A percentile compares a stretch with the other conserved stretches of the same genome.
phyloP scores from a whole-genome alignment of 1,139 yeast species.

The Pichia sp. region DNA sequence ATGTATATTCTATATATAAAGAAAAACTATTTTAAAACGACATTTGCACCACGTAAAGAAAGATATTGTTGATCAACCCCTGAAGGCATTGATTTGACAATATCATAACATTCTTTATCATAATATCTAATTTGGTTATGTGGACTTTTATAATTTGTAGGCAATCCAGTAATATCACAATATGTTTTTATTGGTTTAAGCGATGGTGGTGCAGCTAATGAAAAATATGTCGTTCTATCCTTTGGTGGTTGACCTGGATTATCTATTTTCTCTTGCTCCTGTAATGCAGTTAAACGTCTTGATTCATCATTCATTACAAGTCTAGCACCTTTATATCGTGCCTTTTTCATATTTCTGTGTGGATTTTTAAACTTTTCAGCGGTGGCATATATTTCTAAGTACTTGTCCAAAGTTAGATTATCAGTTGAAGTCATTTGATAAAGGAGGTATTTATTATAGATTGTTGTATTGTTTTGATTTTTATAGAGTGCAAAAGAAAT shows the following conservation, averaged over 20 bases:
- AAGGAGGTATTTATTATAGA: too few species aligned
- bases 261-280: conserved; percentile 20
- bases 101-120: conserved; percentile 76
- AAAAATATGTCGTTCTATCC: conserved; percentile 50
- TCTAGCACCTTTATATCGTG: conserved; percentile 70
- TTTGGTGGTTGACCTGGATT: conserved; percentile 24
- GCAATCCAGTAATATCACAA: conserved; percentile 91
- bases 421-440: not conserved
- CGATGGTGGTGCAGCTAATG: conserved; percentile 83
- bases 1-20: not conserved
- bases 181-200: conserved; percentile 73
- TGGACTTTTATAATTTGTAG: conserved; percentile 71
- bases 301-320: conserved; percentile 76
- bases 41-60: conserved; percentile 82
- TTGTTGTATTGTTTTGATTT: too few species aligned
- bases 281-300: conserved; percentile 44
- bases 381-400: conserved; percentile 39
- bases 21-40: conserved; percentile 51
- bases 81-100: conserved; percentile 73
- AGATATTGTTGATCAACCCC: conserved; percentile 93
- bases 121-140: conserved; percentile 71
- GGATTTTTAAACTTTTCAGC: conserved; percentile 54
- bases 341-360: conserved; percentile 41
- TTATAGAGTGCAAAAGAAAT: too few species aligned
- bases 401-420: conserved; percentile 11